Conservation (phyloP, 176 grass and related monocot genomes). For the Typha latifolia region DNA sequence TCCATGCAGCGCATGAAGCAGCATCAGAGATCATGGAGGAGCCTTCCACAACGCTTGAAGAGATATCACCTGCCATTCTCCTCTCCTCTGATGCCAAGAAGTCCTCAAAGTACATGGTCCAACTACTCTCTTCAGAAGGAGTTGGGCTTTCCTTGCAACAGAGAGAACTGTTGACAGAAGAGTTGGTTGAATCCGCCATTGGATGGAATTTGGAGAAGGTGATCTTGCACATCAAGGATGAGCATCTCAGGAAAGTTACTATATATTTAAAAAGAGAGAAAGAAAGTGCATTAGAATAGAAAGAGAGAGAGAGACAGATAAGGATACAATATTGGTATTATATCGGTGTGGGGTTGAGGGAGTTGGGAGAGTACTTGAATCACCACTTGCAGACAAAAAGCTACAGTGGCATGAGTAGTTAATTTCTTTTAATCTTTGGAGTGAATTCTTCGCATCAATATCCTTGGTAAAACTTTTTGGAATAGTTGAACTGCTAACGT, state of each 20-base stretch:
- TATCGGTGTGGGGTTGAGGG: not conserved
- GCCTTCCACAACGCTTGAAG: not conserved
- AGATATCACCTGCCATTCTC: not conserved
- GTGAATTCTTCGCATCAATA: too few species aligned
- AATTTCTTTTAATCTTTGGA: not conserved
- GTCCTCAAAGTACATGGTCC: slow-evolving; percentile 63
- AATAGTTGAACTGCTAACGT: too few species aligned
- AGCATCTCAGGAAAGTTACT: not conserved
- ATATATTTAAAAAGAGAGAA: not conserved
- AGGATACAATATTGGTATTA: not conserved
- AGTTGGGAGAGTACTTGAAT: not conserved
- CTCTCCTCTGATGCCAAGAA: slow-evolving; percentile 15
- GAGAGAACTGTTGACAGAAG: not conserved
- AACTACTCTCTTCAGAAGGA: slow-evolving; percentile 49
- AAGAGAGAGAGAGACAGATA: not conserved
- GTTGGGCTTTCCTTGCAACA: not conserved
- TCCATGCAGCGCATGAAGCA: slow-evolving; percentile 15
- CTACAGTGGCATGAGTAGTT: not conserved
- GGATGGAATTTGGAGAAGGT: not conserved
- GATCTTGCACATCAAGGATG: not conserved
- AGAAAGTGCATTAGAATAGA: not conserved
- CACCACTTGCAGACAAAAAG: slow-evolving; percentile 4
- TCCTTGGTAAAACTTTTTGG: too few species aligned
- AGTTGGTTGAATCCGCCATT: slow-evolving; percentile 38
- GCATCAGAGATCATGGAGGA: slow-evolving; percentile 28